Percentiles rank a stretch among this genome's conserved stretches.
These are phyloP conservation scores for Verticillium nonalfalfae DNA, from an alignment of 2,329 filamentous ascomycete species.

Conservation along the genomic window DNA sequence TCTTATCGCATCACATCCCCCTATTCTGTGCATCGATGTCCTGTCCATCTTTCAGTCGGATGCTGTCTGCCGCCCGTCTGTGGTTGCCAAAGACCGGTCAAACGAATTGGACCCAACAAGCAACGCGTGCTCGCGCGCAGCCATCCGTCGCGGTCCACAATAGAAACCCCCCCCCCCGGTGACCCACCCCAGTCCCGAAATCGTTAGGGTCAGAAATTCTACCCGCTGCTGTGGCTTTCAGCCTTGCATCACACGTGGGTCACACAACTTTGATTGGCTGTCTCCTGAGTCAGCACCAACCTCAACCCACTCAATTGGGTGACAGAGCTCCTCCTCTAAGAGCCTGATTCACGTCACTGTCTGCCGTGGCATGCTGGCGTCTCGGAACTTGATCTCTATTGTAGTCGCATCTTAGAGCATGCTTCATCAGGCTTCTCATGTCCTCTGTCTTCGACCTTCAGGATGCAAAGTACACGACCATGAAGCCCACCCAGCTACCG, in stretches of 20 bases:
- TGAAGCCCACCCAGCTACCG: slow-evolving; percentile 90
- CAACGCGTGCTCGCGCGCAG: not conserved
- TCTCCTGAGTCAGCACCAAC: slow-evolving; percentile 17
- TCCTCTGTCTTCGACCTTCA: not conserved
- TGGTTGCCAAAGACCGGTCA: not conserved
- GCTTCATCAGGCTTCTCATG: not conserved
- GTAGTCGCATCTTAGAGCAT: not conserved
- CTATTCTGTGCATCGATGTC: not conserved
- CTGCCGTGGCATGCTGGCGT: not conserved
- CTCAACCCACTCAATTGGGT: slow-evolving; percentile 6
- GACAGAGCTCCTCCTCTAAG: not conserved
- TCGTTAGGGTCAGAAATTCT: not conserved
- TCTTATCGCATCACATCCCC: too few relatives aligned
- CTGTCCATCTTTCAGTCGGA: not conserved
- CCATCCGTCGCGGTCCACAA: not conserved
- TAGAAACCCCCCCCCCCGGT: not conserved
- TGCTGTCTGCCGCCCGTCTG: not conserved
- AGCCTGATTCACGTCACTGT: not conserved
- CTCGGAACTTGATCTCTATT: not conserved
- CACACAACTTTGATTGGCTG: slow-evolving; percentile 5
- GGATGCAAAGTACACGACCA: slow-evolving; percentile 77
- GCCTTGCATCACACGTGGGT: slow-evolving; percentile 23
- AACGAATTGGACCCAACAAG: not conserved
- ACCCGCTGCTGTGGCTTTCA: slow-evolving; percentile 8
- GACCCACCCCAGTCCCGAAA: not conserved